Evolutionary conservation across 768 basidiomycete genomes (phyloP), one percentile per base, ranked within the genome.

Genomic region (Kwoniella shandongensis): DNA sequence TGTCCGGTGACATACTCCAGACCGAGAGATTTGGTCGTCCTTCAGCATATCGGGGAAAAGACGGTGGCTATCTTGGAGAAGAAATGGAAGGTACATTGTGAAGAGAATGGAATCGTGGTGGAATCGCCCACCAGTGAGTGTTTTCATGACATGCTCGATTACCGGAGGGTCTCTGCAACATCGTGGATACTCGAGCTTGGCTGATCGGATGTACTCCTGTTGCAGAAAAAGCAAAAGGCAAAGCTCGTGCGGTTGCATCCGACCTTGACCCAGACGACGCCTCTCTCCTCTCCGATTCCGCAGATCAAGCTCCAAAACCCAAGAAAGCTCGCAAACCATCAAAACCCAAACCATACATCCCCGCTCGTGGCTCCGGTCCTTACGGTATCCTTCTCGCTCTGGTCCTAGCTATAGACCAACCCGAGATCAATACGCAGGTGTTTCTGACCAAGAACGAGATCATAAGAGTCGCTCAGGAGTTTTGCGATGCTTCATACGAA

Each of bases 361-460:
- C 75, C 4, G 51, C 59, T 32, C 42, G 23, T 17, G 52, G 63
- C 10, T 70, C 73, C 46, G 75, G 75, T 4, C 63, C 61, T 15
- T 76, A 73, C 42, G 75, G 69, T 10, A 67, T 76, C 30, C 62
- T 76, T 4, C 38, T 76, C 10, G 67, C 60, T 4, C 53, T 76
- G 17, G 59, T 76, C n/a, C 54, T 73, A 3, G 67, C 70, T 2
- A 67, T 74, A 25, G 74, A 74, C 12, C 35, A 65, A 15, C 70
- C 69, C 4, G 51, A 61, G 27, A 49, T 57, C 30, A 66, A 56
- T n/a, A 69, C 66, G 3, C 54, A 61, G 27, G 69, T 64, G 3
- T 73, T 70, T 57, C 45, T 71, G 22, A 70, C 70, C 23, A 69
- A 71, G 53, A 41, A 45, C 1, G 73, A 74, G 52, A 22, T 76